Evolutionary conservation across 1,284 basidiomycete species (phyloP), one percentile per base, ranked within the genome.

Genomic region (Cystobasidium pallidum): DNA sequence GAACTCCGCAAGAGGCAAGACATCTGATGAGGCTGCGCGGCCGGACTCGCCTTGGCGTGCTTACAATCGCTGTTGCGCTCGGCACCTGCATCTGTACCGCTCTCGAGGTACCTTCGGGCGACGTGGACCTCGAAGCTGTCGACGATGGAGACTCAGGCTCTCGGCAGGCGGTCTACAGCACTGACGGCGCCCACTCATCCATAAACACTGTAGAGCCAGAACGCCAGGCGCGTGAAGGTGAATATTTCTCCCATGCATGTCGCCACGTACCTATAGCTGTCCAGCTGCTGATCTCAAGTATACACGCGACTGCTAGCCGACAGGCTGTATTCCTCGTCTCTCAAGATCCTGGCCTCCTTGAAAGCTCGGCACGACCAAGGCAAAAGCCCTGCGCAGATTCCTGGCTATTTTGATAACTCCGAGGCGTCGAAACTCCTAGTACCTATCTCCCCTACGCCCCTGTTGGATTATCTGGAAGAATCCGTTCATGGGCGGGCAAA

Each of bases 381-480:
- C 15, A 32, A 64, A 30, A 21, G 26, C 6, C 11, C 26, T 6
- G n/a, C 45, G 19, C 30, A 32, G 3, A 49, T 28, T 21, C 8
- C 43, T 2, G n/a, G n/a, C 34, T 51, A 34, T 47, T 24, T 61
- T 41, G 62, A 64, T 21, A 43, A n/a, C 24, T 34, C 43, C 28
- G 26, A 57, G 24, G 26, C 64, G 0, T 59, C 54, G n/a, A 24
- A 28, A n/a, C 64, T 74, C 7, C 58, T 74, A 39, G 57, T 63
- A 34, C 70, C 73, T 30, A 24, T 36, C 21, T 67, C 70, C 26
- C 32, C 58, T 26, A 74, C 70, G 8, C 68, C 68, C 11, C 41
- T 68, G 11, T 57, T 74, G n/a, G 73, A 74, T 34, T 67, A 59
- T 28, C 52, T 72, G 26, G 73, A 74, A 32, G 28, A 45, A 45